Conservation (phyloP, 192 early-diverging fungal genomes). For the Gaertneriomyces sp. region DNA sequence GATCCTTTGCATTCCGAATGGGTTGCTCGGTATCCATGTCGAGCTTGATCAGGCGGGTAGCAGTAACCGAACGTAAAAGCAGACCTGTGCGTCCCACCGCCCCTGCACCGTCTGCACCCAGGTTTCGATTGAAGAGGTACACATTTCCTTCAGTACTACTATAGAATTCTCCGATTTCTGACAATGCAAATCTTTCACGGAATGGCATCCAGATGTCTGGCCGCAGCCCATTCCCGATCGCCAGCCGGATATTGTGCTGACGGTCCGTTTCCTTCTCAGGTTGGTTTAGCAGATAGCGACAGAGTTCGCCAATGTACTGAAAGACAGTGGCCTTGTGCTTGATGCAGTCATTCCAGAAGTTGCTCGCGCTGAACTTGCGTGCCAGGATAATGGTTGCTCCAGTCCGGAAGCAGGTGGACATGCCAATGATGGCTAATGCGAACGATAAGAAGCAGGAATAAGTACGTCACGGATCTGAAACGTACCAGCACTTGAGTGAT, state of each 20-base stretch:
- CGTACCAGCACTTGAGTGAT: slow-evolving; percentile 53
- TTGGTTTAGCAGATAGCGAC: slow-evolving; percentile 56
- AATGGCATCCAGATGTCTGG: slow-evolving; percentile 59
- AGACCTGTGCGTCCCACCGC: slow-evolving; percentile 58
- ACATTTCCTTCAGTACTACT: neutral
- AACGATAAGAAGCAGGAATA: neutral
- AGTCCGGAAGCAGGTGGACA: slow-evolving; percentile 13
- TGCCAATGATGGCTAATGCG: slow-evolving; percentile 30
- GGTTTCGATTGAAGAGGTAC: slow-evolving; percentile 1
- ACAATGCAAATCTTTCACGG: neutral
- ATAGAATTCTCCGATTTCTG: neutral
- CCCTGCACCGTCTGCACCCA: slow-evolving; percentile 48
- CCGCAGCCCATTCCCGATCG: slow-evolving; percentile 67
- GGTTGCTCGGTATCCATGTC: slow-evolving; percentile 57
- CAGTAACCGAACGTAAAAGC: slow-evolving; percentile 18
- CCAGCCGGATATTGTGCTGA: slow-evolving; percentile 52
- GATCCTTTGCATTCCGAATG: slow-evolving; percentile 48
- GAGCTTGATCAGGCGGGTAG: slow-evolving; percentile 45
- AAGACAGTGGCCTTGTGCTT: slow-evolving; percentile 26
- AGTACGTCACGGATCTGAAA: neutral
- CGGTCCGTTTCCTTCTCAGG: slow-evolving; percentile 31
- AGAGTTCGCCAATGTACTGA: slow-evolving; percentile 69
- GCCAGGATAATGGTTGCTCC: slow-evolving; percentile 51
- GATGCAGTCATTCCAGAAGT: slow-evolving; percentile 29
- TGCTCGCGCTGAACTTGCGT: slow-evolving; percentile 49